These are phyloP conservation scores for Aspergillus tanneri DNA, from an alignment of 2,329 filamentous ascomycete species.

Conservation along the genomic window DNA sequence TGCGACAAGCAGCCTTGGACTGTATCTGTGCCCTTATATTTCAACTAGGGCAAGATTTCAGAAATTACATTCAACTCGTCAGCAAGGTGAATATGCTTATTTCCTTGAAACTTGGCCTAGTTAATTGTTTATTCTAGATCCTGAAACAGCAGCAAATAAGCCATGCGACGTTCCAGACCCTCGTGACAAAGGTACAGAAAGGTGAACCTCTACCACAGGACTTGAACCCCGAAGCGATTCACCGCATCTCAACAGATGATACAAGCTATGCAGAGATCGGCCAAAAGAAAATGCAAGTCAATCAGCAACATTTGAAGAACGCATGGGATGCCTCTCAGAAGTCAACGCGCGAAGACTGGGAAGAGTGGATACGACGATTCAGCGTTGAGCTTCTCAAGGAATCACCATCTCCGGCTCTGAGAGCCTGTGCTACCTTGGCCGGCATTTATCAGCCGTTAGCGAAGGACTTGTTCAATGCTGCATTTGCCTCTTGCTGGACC, in stretches of 20 bases:
- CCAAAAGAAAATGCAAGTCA: slow-evolving; percentile 93
- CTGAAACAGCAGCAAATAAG: slow-evolving; percentile 76
- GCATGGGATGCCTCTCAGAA: slow-evolving; percentile 97
- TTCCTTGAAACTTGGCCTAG: too few relatives aligned
- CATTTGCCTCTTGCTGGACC: slow-evolving; percentile 98
- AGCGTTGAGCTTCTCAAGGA: slow-evolving; percentile 93
- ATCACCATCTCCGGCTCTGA: slow-evolving; percentile 89
- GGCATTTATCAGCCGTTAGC: slow-evolving; percentile 89
- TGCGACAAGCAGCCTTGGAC: slow-evolving; percentile 83
- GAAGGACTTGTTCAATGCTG: slow-evolving; percentile 93
- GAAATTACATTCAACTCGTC: slow-evolving; percentile 89
- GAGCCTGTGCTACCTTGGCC: slow-evolving; percentile 87
- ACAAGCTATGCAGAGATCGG: slow-evolving; percentile 76
- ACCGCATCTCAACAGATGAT: slow-evolving; percentile 75
- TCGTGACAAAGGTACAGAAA: slow-evolving; percentile 89
- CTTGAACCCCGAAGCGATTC: slow-evolving; percentile 80
- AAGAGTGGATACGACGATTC: slow-evolving; percentile 96
- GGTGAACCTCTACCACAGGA: slow-evolving; percentile 92
- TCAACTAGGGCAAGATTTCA: slow-evolving; percentile 90
- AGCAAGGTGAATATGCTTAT: too few relatives aligned
- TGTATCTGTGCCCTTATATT: slow-evolving; percentile 94
- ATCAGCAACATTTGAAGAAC: slow-evolving; percentile 92
- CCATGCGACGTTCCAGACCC: slow-evolving; percentile 86
- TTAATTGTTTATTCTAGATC: too few relatives aligned
- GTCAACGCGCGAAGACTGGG: slow-evolving; percentile 97